Evolutionary conservation across 2,329 filamentous ascomycete species (phyloP), one percentile per base, ranked within the genome.

Genomic region (Golovinomyces cichoracearum): DNA sequence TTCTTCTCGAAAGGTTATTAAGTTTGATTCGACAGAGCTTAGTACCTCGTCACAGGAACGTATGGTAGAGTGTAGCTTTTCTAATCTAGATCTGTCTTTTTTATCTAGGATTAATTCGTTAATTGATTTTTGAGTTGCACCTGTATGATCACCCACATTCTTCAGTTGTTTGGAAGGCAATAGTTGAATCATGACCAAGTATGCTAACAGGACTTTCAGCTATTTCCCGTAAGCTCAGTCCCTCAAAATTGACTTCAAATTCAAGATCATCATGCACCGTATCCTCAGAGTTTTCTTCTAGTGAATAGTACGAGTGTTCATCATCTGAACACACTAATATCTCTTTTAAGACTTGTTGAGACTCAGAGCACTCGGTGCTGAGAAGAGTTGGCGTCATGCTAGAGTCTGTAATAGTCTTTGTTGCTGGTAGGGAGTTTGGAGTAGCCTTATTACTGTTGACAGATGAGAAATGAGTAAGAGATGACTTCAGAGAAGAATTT

Each of bases 1-100:
- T 62, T 98, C 92, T 51, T 85, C 82, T 60, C 92, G 85, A 60
- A 98, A 98, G 62, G 79, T 88, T 33, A 82, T 82, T 48, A 98
- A 70, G 61, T 94, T 95, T 27, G 75, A 78, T 65, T 98, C 88
- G 49, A 98, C 90, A 0, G 86, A 93, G 63, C 78, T 82, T 42
- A 95, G 72, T 47, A 95, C 83, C 60, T 93, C 81, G 63, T 98
- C 90, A 65, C 88, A 98, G 47, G 83, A 82, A 60, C 70, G 64
- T 57, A 98, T 95, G 3, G 86, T 92, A 57, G 73, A 76, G 63
- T 95, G 90, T 38, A 98, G 70, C 50, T 92, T 84, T 62, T 94
- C 80, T 57, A 93, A 93, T 58, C 80, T 86, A 58, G 79, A 70
- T 62, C 80, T 83, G 55, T 93, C 83, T 54, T 72, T 73, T 62